These are phyloP conservation scores for Pilobolus umbonatus DNA, from an alignment of 192 early-diverging fungal species.

Conservation along the genomic window DNA sequence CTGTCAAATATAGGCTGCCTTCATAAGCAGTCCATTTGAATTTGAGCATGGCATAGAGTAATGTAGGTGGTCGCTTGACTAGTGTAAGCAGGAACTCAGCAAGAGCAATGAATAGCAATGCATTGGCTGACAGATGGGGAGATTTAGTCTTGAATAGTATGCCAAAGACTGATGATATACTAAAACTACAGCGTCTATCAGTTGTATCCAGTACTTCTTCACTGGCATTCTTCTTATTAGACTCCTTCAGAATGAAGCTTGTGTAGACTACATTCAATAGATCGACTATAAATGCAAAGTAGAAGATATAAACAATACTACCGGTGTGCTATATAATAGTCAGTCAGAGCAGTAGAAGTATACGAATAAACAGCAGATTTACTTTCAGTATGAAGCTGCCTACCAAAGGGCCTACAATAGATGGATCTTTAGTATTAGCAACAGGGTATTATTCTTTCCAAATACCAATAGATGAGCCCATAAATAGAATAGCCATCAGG, in stretches of 20 bases:
- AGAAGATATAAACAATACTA: slow-evolving; percentile 13
- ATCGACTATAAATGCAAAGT: slow-evolving; percentile 13
- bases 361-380: neutral
- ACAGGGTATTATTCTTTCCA: no score
- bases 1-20: slow-evolving; percentile 31
- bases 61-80: slow-evolving; percentile 21
- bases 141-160: slow-evolving; percentile 16
- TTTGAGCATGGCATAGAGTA: slow-evolving; percentile 40
- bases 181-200: slow-evolving; percentile 12
- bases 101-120: slow-evolving; percentile 16
- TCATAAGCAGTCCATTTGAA: slow-evolving; percentile 46
- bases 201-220: neutral
- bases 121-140: slow-evolving; percentile 8
- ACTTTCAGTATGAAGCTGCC: slow-evolving; percentile 11
- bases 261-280: slow-evolving; percentile 5
- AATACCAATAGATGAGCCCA: slow-evolving; percentile 4
- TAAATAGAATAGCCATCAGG: slow-evolving; percentile 19
- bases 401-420: slow-evolving; percentile 1
- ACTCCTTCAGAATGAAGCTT: slow-evolving; percentile 25
- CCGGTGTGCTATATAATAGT: neutral
- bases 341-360: neutral
- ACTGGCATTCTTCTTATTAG: slow-evolving; percentile 13
- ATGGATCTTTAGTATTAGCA: no score
- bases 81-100: slow-evolving; percentile 27
- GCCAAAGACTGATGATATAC: slow-evolving; percentile 26